phyloP scores from a whole-genome alignment of 108 stramenopile species.

The Pseudonitzschia multiseries region DNA sequence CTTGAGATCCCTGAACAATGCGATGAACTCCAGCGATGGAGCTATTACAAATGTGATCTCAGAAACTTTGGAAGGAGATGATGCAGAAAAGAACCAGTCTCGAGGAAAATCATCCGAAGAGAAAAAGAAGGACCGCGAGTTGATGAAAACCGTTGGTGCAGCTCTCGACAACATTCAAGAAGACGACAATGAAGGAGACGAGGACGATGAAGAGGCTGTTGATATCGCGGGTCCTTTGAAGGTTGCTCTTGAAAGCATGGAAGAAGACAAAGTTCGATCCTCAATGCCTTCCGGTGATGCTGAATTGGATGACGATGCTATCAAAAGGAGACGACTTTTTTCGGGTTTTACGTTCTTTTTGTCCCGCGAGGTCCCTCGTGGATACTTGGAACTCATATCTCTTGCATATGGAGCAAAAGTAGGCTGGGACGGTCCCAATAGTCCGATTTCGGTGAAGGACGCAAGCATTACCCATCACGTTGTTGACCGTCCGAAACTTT shows the following conservation, averaged over 20 bases:
- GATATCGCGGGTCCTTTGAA: slow-evolving; percentile 78
- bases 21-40: slow-evolving; percentile 58
- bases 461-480: slow-evolving; percentile 94
- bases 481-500: slow-evolving; percentile 83
- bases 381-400: slow-evolving; percentile 91
- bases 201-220: slow-evolving; percentile 63
- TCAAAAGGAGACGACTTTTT: slow-evolving; percentile 74
- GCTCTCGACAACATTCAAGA: slow-evolving; percentile 64
- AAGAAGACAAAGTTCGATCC: slow-evolving; percentile 43
- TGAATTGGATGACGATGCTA: slow-evolving; percentile 63
- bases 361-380: slow-evolving; percentile 92
- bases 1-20: slow-evolving; percentile 57
- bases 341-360: slow-evolving; percentile 88
- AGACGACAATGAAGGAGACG: slow-evolving; percentile 53
- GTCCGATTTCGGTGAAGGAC: slow-evolving; percentile 82
- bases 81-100: slow-evolving; percentile 16
- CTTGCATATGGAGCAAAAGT: slow-evolving; percentile 89
- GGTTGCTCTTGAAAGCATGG: slow-evolving; percentile 77
- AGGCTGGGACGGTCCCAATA: slow-evolving; percentile 93
- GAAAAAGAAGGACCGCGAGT: slow-evolving; percentile 57
- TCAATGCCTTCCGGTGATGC: slow-evolving; percentile 38
- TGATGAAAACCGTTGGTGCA: slow-evolving; percentile 64
- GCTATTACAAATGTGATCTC: slow-evolving; percentile 65
- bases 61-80: slow-evolving; percentile 45
- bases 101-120: slow-evolving; percentile 30